Conservation (phyloP, 345 rosid genomes). For the Eucalyptus cloeziana region DNA sequence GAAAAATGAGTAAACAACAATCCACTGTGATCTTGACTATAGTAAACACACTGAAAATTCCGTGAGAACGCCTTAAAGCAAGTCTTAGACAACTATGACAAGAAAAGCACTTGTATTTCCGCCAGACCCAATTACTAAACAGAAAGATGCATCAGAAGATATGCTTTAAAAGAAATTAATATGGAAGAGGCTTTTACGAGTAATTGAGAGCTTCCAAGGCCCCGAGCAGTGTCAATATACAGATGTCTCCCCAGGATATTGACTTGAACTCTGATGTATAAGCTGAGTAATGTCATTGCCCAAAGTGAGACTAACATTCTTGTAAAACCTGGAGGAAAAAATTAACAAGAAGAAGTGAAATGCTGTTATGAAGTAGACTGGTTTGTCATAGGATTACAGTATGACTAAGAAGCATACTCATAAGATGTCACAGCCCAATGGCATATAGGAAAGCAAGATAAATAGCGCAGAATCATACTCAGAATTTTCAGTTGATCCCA, state of each 20-base stretch:
- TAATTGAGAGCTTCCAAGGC: constrained; percentile 48
- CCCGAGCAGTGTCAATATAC: constrained; percentile 80
- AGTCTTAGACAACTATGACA: background rate
- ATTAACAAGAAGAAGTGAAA: background rate
- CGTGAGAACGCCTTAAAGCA: background rate
- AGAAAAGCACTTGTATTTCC: background rate
- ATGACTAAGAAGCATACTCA: background rate
- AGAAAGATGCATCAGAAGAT: background rate
- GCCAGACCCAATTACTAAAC: background rate
- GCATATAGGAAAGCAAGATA: background rate
- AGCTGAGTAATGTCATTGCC: constrained; percentile 75
- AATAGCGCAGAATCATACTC: constrained; percentile 30
- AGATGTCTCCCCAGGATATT: constrained; percentile 92
- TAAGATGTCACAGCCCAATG: background rate
- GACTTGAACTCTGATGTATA: constrained; percentile 91
- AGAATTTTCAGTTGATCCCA: constrained; percentile 83
- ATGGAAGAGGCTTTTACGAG: constrained; percentile 38
- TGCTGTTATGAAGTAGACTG: background rate
- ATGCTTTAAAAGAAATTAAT: background rate
- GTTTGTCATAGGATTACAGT: background rate
- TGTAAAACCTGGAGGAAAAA: constrained; percentile 65
- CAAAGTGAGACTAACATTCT: constrained; percentile 72
- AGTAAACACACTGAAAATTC: background rate
- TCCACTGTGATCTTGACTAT: background rate
- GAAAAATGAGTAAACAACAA: background rate